Evolutionary conservation across 208 protist genomes (phyloP).

Genomic region (Leishmania turanica): DNA sequence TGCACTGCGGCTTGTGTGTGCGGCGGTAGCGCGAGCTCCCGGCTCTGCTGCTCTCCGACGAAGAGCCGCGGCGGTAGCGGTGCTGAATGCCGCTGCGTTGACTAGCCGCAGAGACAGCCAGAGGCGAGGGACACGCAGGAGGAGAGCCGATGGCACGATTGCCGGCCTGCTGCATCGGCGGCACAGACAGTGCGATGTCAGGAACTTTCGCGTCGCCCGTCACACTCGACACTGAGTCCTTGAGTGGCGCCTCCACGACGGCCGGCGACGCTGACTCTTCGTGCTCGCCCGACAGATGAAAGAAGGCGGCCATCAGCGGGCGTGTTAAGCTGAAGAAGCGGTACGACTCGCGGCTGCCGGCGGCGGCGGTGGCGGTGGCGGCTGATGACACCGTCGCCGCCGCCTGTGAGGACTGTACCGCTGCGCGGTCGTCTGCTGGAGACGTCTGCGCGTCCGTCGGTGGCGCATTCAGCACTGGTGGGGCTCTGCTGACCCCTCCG

Average conservation of each 20-base stretch:
- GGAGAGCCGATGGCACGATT: neutral
- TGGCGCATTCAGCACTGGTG: neutral
- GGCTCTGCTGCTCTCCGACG: neutral
- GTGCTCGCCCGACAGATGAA: neutral
- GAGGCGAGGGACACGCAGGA: too few relatives aligned
- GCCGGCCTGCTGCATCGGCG: neutral
- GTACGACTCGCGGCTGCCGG: neutral
- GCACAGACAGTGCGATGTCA: neutral
- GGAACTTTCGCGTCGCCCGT: neutral
- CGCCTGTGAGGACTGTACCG: neutral
- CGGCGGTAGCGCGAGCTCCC: neutral
- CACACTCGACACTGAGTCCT: neutral
- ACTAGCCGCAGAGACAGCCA: neutral
- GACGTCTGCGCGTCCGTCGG: neutral
- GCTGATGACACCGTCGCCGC: neutral
- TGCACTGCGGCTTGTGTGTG: neutral
- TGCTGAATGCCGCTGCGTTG: neutral
- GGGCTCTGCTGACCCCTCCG: neutral
- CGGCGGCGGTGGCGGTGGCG: neutral
- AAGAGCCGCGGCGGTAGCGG: neutral
- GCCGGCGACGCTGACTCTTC: neutral
- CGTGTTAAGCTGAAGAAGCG: slow-evolving; percentile 19
- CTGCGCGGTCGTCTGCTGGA: neutral
- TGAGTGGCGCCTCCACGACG: neutral
- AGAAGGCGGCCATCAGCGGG: slow-evolving; percentile 18